Evolutionary conservation across 2,329 filamentous ascomycete genomes (phyloP).

Genomic region (Aspergillus sp.): DNA sequence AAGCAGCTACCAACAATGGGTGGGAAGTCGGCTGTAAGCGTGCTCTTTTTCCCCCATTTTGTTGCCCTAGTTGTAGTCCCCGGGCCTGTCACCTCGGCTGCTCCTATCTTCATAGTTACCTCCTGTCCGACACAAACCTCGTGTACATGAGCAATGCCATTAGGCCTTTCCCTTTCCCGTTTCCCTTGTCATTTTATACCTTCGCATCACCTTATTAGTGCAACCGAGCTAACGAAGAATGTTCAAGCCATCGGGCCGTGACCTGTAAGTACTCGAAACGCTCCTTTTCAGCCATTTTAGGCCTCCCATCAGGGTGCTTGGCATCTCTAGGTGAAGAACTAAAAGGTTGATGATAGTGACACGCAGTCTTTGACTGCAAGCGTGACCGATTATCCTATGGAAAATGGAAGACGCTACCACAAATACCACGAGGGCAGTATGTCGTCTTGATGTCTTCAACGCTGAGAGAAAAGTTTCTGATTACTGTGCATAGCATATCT

Average conservation of each 20-base stretch:
- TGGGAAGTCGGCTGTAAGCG: constrained; percentile 16
- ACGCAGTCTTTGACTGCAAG: constrained; percentile 44
- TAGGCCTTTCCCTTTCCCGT: not conserved
- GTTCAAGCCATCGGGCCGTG: constrained; percentile 25
- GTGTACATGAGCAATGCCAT: not conserved
- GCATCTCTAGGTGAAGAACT: not conserved
- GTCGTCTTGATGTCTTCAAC: constrained; percentile 13
- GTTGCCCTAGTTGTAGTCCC: not conserved
- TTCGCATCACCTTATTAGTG: not conserved
- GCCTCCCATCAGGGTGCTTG: not conserved
- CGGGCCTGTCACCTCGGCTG: not conserved
- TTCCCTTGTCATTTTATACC: not conserved
- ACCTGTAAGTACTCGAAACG: constrained; percentile 23
- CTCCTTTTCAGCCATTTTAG: not conserved
- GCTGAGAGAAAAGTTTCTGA: constrained; percentile 11
- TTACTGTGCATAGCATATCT: constrained; percentile 34
- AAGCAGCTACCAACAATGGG: constrained; percentile 9
- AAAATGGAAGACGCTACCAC: constrained; percentile 46
- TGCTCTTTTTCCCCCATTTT: not conserved
- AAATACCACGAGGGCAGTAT: constrained; percentile 46
- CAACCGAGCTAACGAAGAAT: constrained; percentile 19
- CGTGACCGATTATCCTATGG: constrained; percentile 44
- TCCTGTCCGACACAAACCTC: not conserved
- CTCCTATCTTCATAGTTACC: not conserved
- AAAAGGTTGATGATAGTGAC: constrained; percentile 28